Evolutionary conservation across 371 early-diverging fungal species (phyloP), one percentile per base, ranked within the genome.

Genomic region (Massospora cicadina): DNA sequence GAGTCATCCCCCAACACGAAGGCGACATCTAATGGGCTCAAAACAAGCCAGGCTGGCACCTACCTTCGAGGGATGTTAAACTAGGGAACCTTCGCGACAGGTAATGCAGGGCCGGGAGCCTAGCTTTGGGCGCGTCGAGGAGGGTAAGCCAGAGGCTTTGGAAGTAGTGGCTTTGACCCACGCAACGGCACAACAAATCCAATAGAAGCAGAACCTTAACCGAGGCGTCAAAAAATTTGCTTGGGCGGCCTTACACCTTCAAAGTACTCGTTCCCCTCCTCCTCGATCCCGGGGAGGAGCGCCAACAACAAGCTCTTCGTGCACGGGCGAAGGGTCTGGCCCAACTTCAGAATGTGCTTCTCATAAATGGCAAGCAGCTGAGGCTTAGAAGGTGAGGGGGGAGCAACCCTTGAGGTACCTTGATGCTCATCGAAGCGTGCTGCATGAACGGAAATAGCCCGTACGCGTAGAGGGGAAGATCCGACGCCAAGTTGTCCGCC

Each of bases 361-460:
- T 86, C 84, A 66, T 89, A 87, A 12, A 96, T 71, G 1, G 74
- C 69, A 55, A 93, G 72, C 58, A 93, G 67, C 75, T 82, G 82
- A n/a, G 90, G 89, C 86, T 90, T 69, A 56, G 26, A 5, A 53
- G 21, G 26, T 66, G 60, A 30, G 2, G 28, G 26, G 33, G 56
- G 27, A 32, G 21, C 23, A n/a, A 1, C 55, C 54, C 28, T 27
- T 53, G 54, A 58, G 29, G 63, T 78, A 86, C 88, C 77, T 90
- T 91, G 60, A 88, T 86, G 43, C 83, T 79, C 70, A 87, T 85
- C 1, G 91, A 81, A 7, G 93, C 88, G 68, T 88, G 78, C 71
- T 88, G 86, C 64, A 93, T 76, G 71, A 93, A 93, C 2, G 95
- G 95, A 65, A 94, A 92, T 43, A 96, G 74, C 0, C 96, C 96